Evolutionary conservation across 148 eudicot species (phyloP), one percentile per base, ranked within the genome.

Genomic region (Drosera capensis): DNA sequence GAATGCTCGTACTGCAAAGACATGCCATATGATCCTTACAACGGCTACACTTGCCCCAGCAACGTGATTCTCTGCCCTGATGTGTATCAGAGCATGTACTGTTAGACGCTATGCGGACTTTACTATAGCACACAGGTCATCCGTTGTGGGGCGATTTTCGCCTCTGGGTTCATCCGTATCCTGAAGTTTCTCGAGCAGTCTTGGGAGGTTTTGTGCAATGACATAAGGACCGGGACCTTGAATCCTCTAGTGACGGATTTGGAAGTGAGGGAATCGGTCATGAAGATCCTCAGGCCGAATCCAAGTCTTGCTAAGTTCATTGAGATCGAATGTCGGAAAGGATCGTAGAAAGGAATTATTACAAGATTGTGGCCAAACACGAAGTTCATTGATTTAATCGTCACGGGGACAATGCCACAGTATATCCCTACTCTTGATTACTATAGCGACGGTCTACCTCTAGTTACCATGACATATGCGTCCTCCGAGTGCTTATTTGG

Each of bases 401-500:
- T 79, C 4, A 82, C 94, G 22, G 94, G 94, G 31, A 65, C 87
- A 16, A 82, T 82, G 94, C 68, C 87, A 47, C 94, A 82, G 54
- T 80, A 78, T 21, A 78, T 78, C 3, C 83, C 87, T 11, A 79
- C 70, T 1, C 75, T 79, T 14, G 80, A 82, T 45, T 66, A 72
- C 47, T 79, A 75, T 48, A 71, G 80, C 48, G 74, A 80, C 51
- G 83, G 87, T 17, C 40, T 82, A 11, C 94, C 94, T 14, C 56
- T 79, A 13, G 94, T 82, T 25, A 78, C 78, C 48, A 79, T 83
- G 20, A 79, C 75, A 83, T 82, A 82, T 49, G 87, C 83, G 1
- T 82, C 94, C 0, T 82, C 87, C 0, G 87, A 82, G 68, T 79
- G 87, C 30, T 79, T 75, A 48, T 82, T 82, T 54, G 94, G 94